Percentiles rank a stretch among this genome's conserved stretches.
phyloP scores from a whole-genome alignment of 2,329 filamentous ascomycete species.

The Monilinia fructicola region DNA sequence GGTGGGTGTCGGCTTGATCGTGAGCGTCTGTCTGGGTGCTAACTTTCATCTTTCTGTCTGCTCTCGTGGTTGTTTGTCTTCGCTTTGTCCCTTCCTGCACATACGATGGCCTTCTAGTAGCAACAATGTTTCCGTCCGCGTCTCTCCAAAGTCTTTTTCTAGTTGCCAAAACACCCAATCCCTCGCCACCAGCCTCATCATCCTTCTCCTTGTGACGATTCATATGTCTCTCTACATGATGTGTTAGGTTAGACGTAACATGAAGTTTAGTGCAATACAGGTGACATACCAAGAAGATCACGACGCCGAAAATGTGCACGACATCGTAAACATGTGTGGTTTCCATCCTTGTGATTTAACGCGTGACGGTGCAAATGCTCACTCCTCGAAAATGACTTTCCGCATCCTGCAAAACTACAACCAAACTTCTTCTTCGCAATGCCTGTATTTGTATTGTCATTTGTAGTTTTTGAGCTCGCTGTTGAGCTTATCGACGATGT shows the following conservation, averaged over 20 bases:
- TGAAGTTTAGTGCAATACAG: not conserved
- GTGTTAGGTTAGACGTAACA: conserved; percentile 18
- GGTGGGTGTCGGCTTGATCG: conserved; percentile 14
- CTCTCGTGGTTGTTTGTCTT: conserved; percentile 30
- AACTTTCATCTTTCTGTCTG: conserved; percentile 27
- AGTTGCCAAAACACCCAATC: conserved; percentile 48
- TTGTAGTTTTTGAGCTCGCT: conserved; percentile 31
- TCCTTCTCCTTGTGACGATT: conserved; percentile 49
- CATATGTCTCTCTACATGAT: conserved; percentile 51
- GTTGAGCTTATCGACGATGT: conserved; percentile 33
- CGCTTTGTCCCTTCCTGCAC: conserved; percentile 35
- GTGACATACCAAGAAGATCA: conserved; percentile 52
- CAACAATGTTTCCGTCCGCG: conserved; percentile 48
- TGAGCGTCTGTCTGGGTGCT: conserved; percentile 11
- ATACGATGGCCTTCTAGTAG: conserved; percentile 43
- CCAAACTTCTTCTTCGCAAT: conserved; percentile 41
- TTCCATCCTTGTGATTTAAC: conserved; percentile 50
- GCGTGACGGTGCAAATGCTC: conserved; percentile 53
- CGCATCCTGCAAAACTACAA: conserved; percentile 46
- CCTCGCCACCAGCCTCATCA: conserved; percentile 50
- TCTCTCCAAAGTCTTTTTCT: conserved; percentile 52
- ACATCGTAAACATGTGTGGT: conserved; percentile 54
- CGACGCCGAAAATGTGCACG: conserved; percentile 55
- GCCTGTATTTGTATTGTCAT: conserved; percentile 23
- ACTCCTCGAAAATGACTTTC: conserved; percentile 50